A percentile compares a stretch with the other conserved stretches of the same genome.
Evolutionary conservation across 108 stramenopile genomes (phyloP).

Genomic region (Nannochloropsis granulata): DNA sequence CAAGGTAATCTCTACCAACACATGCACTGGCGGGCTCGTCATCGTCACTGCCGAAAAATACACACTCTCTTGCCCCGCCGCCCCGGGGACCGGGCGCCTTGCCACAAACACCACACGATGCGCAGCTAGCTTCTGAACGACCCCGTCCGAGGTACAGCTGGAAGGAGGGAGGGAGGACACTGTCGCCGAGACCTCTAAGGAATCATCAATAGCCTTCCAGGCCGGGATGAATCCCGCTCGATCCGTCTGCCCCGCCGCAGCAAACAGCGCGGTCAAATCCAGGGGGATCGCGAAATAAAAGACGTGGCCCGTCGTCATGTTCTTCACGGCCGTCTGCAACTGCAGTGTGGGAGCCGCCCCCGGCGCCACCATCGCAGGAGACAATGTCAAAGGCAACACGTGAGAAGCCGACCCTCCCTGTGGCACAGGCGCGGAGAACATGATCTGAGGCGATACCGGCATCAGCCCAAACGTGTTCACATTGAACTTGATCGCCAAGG

Average conservation of each 20-base stretch:
- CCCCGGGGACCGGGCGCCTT: slow-evolving; percentile 73
- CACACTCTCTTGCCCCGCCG: slow-evolving; percentile 73
- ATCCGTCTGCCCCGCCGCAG: slow-evolving; percentile 14
- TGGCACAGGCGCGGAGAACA: slow-evolving; percentile 53
- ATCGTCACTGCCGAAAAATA: slow-evolving; percentile 69
- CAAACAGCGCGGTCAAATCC: not conserved
- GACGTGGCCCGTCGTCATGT: slow-evolving; percentile 63
- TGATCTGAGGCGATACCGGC: slow-evolving; percentile 65
- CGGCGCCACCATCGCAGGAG: slow-evolving; percentile 62
- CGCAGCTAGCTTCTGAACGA: slow-evolving; percentile 54
- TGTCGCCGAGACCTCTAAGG: slow-evolving; percentile 64
- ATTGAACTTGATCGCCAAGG: slow-evolving; percentile 86
- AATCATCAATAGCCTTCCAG: slow-evolving; percentile 34
- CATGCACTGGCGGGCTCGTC: slow-evolving; percentile 36
- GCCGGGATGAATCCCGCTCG: slow-evolving; percentile 13
- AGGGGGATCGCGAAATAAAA: slow-evolving; percentile 42
- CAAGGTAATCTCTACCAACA: slow-evolving; percentile 81
- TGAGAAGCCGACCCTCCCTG: slow-evolving; percentile 43
- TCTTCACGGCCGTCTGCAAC: slow-evolving; percentile 85
- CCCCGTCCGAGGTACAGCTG: slow-evolving; percentile 41
- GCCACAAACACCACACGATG: slow-evolving; percentile 73
- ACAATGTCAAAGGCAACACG: slow-evolving; percentile 49
- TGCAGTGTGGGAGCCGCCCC: slow-evolving; percentile 42
- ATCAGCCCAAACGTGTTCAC: slow-evolving; percentile 91
- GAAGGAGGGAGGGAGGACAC: slow-evolving; percentile 10